phyloP scores from a whole-genome alignment of 23 red algal species.

The Gracilaria domingensis region DNA sequence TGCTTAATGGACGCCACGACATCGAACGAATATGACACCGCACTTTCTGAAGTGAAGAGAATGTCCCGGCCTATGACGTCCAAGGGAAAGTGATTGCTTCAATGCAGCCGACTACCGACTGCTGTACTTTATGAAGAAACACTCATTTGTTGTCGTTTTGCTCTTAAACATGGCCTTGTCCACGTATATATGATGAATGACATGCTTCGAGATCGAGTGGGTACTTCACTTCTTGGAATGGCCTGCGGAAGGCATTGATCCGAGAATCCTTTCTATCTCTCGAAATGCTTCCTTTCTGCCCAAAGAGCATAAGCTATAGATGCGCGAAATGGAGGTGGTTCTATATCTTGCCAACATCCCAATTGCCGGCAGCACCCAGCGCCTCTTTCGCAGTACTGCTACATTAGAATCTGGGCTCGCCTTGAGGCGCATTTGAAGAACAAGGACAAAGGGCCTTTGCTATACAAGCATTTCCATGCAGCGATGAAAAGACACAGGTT shows the following conservation, averaged over 20 bases:
- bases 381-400: background rate
- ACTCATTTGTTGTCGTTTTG: conserved; percentile 8
- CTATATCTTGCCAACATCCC: background rate
- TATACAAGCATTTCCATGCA: background rate
- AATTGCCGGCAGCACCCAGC: background rate
- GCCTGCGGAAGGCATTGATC: background rate
- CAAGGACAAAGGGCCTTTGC: background rate
- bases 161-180: background rate
- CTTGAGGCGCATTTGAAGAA: background rate
- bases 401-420: conserved; percentile 1
- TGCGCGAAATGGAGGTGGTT: too few relatives aligned
- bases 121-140: background rate
- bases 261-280: background rate
- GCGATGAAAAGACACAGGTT: background rate
- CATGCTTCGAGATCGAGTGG: background rate
- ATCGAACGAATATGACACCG: background rate
- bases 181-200: conserved; percentile 5
- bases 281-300: background rate
- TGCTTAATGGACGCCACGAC: too few relatives aligned
- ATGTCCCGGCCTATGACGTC: background rate
- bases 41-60: background rate
- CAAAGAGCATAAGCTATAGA: conserved; percentile 11
- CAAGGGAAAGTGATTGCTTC: background rate
- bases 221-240: background rate
- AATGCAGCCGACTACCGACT: background rate